phyloP scores from a whole-genome alignment of 2,329 filamentous ascomycete genomes.

The Penicillium sp. region DNA sequence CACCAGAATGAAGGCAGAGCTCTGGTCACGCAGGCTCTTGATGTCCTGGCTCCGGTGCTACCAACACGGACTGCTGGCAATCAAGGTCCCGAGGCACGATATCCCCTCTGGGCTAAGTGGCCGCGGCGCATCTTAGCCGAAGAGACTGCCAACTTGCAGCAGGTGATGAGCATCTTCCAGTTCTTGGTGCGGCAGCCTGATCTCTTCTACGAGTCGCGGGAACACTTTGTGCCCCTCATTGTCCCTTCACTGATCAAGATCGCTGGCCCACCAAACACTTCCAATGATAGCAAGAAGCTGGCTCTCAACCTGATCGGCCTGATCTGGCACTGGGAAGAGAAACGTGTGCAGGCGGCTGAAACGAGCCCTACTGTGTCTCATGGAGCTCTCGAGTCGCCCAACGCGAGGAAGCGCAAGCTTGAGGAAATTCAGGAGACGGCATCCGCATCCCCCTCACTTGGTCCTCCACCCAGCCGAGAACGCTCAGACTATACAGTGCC shows the following conservation, averaged over 20 bases:
- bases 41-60: conserved; percentile 91
- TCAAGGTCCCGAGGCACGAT: conserved; percentile 67
- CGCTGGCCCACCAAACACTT: conserved; percentile 74
- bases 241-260: conserved; percentile 89
- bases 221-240: conserved; percentile 86
- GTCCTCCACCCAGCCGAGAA: conserved; percentile 49
- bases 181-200: conserved; percentile 91
- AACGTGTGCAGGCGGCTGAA: conserved; percentile 67
- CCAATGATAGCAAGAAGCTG: conserved; percentile 87
- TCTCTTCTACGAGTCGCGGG: conserved; percentile 91
- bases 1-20: conserved; percentile 94
- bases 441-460: conserved; percentile 55
- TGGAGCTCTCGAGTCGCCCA: conserved; percentile 68
- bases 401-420: conserved; percentile 73
- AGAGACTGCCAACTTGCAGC: conserved; percentile 91
- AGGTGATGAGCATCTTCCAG: conserved; percentile 96
- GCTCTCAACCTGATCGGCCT: conserved; percentile 87
- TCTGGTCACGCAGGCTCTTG: conserved; percentile 89
- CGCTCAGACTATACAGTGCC: conserved; percentile 70
- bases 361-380: conserved; percentile 27
- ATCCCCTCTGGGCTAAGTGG: conserved; percentile 83
- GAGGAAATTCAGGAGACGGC: conserved; percentile 58
- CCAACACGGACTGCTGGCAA: conserved; percentile 68
- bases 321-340: conserved; percentile 91
- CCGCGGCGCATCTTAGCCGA: conserved; percentile 89